phyloP scores from a whole-genome alignment of 371 early-diverging fungal species.

The Dichotomocladium elegans region DNA sequence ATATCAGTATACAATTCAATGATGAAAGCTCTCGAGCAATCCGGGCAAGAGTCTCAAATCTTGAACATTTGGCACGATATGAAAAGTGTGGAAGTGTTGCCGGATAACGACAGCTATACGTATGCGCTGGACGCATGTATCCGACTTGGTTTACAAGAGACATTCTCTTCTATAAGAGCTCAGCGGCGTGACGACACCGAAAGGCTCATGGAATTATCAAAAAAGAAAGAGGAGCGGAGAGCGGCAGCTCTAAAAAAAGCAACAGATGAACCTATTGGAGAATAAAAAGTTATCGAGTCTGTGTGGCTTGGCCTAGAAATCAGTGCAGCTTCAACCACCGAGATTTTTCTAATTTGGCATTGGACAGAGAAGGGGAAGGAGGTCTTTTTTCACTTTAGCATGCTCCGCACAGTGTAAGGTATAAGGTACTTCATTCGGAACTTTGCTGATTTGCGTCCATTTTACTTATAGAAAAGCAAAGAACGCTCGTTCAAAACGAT shows the following conservation, averaged over 20 bases:
- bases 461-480: conserved; percentile 64
- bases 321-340: too few relatives aligned
- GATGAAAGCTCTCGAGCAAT: conserved; percentile 19
- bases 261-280: too few relatives aligned
- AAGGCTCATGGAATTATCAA: conserved; percentile 18
- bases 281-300: too few relatives aligned
- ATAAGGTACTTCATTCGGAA: background rate
- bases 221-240: conserved; percentile 3
- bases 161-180: conserved; percentile 22
- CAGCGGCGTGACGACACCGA: conserved; percentile 29
- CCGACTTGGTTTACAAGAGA: conserved; percentile 25
- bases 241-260: too few relatives aligned
- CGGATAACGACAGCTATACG: conserved; percentile 29
- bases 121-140: conserved; percentile 39
- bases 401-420: conserved; percentile 51
- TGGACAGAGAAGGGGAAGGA: too few relatives aligned
- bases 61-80: conserved; percentile 49
- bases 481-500: conserved; percentile 82
- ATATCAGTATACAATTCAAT: conserved; percentile 27
- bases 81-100: conserved; percentile 18
- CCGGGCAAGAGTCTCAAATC: conserved; percentile 26
- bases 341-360: too few relatives aligned
- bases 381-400: too few relatives aligned
- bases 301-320: too few relatives aligned
- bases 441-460: background rate